Percentiles rank a stretch among this genome's conserved stretches.
Conservation (phyloP, 257 asterid species). For the Solanum chmielewskii region DNA sequence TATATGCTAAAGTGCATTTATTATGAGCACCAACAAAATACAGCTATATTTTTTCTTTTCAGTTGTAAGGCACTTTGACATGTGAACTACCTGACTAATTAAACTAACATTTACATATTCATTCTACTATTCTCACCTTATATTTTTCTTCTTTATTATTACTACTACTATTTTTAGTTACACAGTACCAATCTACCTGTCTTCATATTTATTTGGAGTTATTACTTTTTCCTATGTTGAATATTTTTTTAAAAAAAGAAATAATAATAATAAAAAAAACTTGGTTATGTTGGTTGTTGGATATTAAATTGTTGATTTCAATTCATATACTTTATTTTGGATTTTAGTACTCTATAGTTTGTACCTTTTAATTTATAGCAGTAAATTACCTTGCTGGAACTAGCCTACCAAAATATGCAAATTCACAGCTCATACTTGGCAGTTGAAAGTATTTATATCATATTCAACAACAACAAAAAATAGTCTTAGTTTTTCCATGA, state of each 20-base stretch:
- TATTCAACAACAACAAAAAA: not conserved
- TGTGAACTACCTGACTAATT: constrained; percentile 6
- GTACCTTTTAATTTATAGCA: not conserved
- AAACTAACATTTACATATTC: not conserved
- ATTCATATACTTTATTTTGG: not conserved
- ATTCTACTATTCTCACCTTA: not conserved
- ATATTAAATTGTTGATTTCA: not conserved
- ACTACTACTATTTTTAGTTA: not conserved
- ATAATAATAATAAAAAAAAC: not conserved
- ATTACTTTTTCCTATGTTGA: not conserved
- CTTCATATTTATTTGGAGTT: not conserved
- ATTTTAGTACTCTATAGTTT: not conserved
- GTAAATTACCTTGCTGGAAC: not conserved
- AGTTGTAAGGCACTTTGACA: not conserved
- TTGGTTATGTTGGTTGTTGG: not conserved
- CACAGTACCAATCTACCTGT: not conserved
- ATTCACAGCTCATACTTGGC: not conserved
- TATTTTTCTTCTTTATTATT: not conserved
- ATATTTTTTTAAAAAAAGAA: not conserved
- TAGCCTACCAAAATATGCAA: not conserved
- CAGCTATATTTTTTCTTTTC: constrained; percentile 4
- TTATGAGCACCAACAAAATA: not conserved
- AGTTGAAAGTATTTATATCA: not conserved
- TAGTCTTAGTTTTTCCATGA: not conserved
- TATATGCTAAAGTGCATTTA: not conserved